Conservation (phyloP, 208 protist genomes). For the Wallacemonas sp. region DNA sequence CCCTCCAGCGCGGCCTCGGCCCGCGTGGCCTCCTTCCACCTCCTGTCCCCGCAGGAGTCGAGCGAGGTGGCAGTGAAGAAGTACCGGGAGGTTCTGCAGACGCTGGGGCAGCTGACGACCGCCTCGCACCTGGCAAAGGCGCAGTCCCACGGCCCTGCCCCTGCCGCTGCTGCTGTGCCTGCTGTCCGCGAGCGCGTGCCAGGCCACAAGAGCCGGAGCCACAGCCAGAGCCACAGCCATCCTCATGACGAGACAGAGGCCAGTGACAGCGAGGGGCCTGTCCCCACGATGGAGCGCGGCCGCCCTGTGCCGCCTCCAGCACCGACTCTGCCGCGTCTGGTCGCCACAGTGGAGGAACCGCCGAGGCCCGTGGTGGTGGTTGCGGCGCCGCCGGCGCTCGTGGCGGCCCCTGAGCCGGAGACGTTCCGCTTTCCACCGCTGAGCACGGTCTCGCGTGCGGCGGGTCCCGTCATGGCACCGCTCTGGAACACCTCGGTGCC, state of each 20-base stretch:
- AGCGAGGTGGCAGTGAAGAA: slow-evolving; percentile 27
- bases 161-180: too few relatives aligned
- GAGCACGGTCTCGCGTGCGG: too few relatives aligned
- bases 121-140: slow-evolving; percentile 11
- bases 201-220: background rate
- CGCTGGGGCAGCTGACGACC: slow-evolving; percentile 27
- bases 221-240: background rate
- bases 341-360: background rate
- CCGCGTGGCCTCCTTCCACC: slow-evolving; percentile 31
- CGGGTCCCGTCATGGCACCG: too few relatives aligned
- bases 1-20: slow-evolving; percentile 17
- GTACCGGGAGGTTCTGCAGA: slow-evolving; percentile 28
- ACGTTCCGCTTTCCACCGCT: slow-evolving; percentile 8
- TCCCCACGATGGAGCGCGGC: background rate
- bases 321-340: background rate
- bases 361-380: background rate
- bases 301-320: background rate
- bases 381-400: background rate
- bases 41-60: slow-evolving; percentile 28
- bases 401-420: background rate
- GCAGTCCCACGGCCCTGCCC: background rate
- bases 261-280: background rate
- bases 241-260: background rate
- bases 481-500: too few relatives aligned
- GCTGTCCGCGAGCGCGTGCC: too few relatives aligned